Percentiles rank a stretch among this genome's conserved stretches.
Evolutionary conservation across 306 rosid genomes (phyloP).

Genomic region (Acacia melanoxylon): DNA sequence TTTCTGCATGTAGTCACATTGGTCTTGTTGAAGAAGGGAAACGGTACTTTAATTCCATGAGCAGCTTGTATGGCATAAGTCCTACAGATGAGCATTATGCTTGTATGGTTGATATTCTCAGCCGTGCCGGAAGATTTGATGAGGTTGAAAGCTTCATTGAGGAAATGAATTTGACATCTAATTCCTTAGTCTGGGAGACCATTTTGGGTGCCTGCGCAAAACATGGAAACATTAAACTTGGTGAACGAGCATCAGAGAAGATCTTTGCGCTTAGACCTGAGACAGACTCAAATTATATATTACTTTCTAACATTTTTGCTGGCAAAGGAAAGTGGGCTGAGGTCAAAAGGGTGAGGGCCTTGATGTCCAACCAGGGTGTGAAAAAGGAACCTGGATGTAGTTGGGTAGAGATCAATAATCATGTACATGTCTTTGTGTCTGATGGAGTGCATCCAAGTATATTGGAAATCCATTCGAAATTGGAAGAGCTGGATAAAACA

Average conservation of each 20-base stretch:
- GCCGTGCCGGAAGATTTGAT: conserved; percentile 44
- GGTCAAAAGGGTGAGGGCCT: conserved; percentile 31
- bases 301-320: conserved; percentile 45
- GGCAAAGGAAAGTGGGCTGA: conserved; percentile 42
- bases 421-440: conserved; percentile 36
- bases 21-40: conserved; percentile 45
- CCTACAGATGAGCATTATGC: conserved; percentile 42
- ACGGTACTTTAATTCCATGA: conserved; percentile 29
- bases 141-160: conserved; percentile 40
- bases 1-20: conserved; percentile 43
- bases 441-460: conserved; percentile 36
- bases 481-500: conserved; percentile 38
- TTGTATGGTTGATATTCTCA: conserved; percentile 45
- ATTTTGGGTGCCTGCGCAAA: conserved; percentile 41
- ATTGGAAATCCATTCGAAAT: conserved; percentile 28
- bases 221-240: conserved; percentile 37
- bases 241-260: conserved; percentile 36
- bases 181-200: conserved; percentile 38
- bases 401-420: conserved; percentile 41
- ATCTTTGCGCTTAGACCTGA: conserved; percentile 40
- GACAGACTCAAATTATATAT: conserved; percentile 38
- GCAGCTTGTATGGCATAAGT: conserved; percentile 27
- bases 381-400: conserved; percentile 52
- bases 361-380: conserved; percentile 40
- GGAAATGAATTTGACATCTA: conserved; percentile 37